A percentile compares a stretch with the other conserved stretches of the same genome.
Conservation (phyloP, 2,329 filamentous ascomycete species). For the Colletotrichum eleusines region DNA sequence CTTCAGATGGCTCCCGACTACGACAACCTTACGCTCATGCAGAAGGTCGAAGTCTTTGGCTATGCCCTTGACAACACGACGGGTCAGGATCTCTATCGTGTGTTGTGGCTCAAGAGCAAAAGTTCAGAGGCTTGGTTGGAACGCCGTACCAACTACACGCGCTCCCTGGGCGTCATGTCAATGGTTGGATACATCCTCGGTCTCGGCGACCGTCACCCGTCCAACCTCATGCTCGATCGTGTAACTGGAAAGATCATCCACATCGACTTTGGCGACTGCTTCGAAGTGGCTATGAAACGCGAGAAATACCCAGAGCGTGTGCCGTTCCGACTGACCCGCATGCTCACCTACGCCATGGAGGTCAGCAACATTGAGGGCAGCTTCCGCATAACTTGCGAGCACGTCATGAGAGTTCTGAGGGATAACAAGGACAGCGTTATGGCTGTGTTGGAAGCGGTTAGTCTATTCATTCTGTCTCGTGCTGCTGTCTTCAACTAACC, state of each 20-base stretch:
- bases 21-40: conserved; percentile 98
- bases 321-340: conserved; percentile 96
- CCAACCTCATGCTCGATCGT: conserved; percentile 96
- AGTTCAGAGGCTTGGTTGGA: conserved; percentile 98
- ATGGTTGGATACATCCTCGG: conserved; percentile 99
- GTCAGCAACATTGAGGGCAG: conserved; percentile 99
- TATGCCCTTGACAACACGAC: conserved; percentile 99
- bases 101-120: conserved; percentile 99
- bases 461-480: conserved; percentile 53
- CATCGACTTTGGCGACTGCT: conserved; percentile 99
- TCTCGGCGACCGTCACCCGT: conserved; percentile 95
- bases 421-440: conserved; percentile 99
- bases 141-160: conserved; percentile 97
- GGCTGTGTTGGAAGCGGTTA: conserved; percentile 96
- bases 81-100: conserved; percentile 96
- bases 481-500: conserved; percentile 43
- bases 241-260: conserved; percentile 97
- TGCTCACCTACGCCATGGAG: conserved; percentile 99
- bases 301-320: conserved; percentile 99
- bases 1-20: conserved; percentile 99
- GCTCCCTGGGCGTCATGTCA: conserved; percentile 98
- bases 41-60: conserved; percentile 99
- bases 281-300: conserved; percentile 99
- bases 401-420: conserved; percentile 95
- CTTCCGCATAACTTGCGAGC: conserved; percentile 97